Evolutionary conservation across 75 land plant genomes (phyloP).

Genomic region (Azolla pinnata): DNA sequence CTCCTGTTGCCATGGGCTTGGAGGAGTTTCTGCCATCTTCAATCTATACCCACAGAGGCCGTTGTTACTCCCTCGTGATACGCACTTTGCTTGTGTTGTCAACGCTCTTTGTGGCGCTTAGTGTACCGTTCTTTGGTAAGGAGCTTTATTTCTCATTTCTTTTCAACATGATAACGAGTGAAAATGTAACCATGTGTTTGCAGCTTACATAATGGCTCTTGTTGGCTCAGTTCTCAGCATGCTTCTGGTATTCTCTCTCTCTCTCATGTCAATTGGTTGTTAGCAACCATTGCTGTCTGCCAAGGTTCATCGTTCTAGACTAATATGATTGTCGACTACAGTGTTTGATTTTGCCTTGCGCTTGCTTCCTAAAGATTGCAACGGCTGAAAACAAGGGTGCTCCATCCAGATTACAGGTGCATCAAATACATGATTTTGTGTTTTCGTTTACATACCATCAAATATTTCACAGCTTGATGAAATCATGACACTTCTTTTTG

Average conservation of each 20-base stretch:
- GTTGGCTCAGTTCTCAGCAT: conserved; percentile 88
- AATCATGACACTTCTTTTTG: neutral
- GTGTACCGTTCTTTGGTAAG: conserved; percentile 85
- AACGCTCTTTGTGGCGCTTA: conserved; percentile 59
- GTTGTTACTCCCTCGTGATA: conserved; percentile 36
- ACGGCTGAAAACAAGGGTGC: conserved; percentile 39
- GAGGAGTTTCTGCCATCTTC: conserved; percentile 76
- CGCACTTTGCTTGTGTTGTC: conserved; percentile 70
- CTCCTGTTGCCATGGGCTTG: conserved; percentile 82
- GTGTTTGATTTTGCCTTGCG: conserved; percentile 81
- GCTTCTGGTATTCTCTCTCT: conserved; percentile 45
- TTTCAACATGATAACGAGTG: neutral
- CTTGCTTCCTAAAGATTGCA: conserved; percentile 64
- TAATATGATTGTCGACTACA: conserved; percentile 18
- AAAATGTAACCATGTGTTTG: neutral
- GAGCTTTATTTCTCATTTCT: neutral
- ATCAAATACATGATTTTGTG: neutral
- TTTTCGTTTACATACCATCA: neutral
- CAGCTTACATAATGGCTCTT: conserved; percentile 80
- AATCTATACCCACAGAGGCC: conserved; percentile 19
- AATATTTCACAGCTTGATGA: neutral
- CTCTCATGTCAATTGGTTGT: no score
- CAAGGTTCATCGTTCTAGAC: neutral
- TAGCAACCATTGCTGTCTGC: no score
- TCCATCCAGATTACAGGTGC: conserved; percentile 29